Conservation (phyloP, 75 land plant species). For the Picea sitchensis region DNA sequence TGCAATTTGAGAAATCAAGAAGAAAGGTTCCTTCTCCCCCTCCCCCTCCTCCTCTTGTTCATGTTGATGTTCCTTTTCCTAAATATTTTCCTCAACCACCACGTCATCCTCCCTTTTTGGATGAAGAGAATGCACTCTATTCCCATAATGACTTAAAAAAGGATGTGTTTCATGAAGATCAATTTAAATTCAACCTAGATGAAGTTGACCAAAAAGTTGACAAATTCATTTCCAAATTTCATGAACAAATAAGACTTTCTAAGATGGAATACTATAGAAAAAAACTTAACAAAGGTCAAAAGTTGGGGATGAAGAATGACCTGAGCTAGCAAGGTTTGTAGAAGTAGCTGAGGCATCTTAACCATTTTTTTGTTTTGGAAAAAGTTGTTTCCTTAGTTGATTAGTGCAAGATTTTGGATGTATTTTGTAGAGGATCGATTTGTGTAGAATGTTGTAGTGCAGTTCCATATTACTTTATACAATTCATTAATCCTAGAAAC, state of each 20-base stretch:
- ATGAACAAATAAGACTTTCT: constrained; percentile 53
- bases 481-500: too few species aligned
- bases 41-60: constrained; percentile 28
- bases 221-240: constrained; percentile 58
- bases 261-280: constrained; percentile 27
- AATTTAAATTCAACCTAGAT: not conserved
- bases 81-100: not conserved
- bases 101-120: not conserved
- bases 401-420: too few species aligned
- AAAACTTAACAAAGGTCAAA: constrained; percentile 1
- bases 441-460: too few species aligned
- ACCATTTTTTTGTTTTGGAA: too few species aligned
- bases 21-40: constrained; percentile 15
- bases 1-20: not conserved
- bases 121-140: not conserved
- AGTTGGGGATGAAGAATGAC: too few species aligned
- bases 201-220: constrained; percentile 63
- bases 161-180: too few species aligned
- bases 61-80: not conserved
- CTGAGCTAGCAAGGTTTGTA: too few species aligned
- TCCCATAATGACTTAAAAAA: not conserved
- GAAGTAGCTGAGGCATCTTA: too few species aligned
- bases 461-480: too few species aligned
- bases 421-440: too few species aligned
- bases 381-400: too few species aligned